Percentiles rank a stretch among this genome's conserved stretches.
These are phyloP conservation scores for Cyberlindnera subsufficiens DNA, from an alignment of 805 yeast species.

Conservation along the genomic window DNA sequence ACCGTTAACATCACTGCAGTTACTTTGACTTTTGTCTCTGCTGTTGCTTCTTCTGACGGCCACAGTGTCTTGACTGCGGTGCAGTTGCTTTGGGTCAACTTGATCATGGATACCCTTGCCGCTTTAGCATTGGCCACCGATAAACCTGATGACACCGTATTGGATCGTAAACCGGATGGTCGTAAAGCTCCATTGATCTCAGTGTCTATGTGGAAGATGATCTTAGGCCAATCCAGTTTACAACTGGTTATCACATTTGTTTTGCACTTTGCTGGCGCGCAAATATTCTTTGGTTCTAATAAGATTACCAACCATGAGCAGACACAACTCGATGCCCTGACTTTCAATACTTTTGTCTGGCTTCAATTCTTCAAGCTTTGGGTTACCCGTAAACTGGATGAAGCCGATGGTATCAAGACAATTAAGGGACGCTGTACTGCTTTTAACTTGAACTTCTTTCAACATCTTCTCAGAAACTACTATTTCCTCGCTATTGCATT, in stretches of 20 bases:
- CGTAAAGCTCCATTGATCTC: conserved; percentile 75
- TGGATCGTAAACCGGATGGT: conserved; percentile 81
- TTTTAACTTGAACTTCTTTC: conserved; percentile 74
- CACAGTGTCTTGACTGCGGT: conserved; percentile 92
- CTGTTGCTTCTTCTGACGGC: conserved; percentile 77
- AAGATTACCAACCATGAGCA: conserved; percentile 36
- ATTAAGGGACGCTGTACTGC: conserved; percentile 53
- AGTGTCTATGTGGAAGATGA: conserved; percentile 98
- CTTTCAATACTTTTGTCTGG: conserved; percentile 97
- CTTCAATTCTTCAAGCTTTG: conserved; percentile 91
- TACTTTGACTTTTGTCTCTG: conserved; percentile 84
- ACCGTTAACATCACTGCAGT: conserved; percentile 98
- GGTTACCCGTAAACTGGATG: conserved; percentile 87
- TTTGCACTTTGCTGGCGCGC: conserved; percentile 72
- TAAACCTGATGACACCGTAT: conserved; percentile 79
- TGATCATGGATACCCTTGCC: conserved; percentile 97
- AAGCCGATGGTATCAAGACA: conserved; percentile 60
- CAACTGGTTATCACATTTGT: conserved; percentile 79
- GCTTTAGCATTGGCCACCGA: conserved; percentile 97
- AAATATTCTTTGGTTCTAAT: conserved; percentile 43
- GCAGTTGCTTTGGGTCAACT: conserved; percentile 93
- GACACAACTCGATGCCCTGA: conserved; percentile 70
- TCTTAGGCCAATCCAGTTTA: conserved; percentile 73
- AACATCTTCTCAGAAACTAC: conserved; percentile 74
- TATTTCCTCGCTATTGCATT: conserved; percentile 69